Evolutionary conservation across 306 rosid species (phyloP), one percentile per base, ranked within the genome.

Genomic region (Boehmeria nivea): DNA sequence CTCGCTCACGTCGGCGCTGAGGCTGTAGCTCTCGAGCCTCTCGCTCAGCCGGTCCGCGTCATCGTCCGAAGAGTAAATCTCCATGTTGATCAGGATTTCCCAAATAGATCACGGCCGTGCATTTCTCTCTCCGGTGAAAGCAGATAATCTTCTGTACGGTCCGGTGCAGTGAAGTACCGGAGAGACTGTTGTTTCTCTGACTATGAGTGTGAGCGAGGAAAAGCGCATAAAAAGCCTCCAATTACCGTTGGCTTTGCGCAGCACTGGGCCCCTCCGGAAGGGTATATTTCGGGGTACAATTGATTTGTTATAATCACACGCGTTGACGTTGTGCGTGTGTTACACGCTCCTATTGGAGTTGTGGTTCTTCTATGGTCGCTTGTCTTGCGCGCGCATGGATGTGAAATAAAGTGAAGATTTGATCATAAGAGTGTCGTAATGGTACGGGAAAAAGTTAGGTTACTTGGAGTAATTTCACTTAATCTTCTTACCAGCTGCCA

Each of bases 1-100:
- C 64, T 68, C 73, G 40, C 80, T 74, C 12, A 60, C 77, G 38
- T 74, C 77, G 3, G 75, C 72, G 54, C 80, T 75, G 14, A 65
- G 33, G 48, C 73, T 70, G 76, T 70, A 70, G 31, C 59, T 65
- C 61, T 66, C 69, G 61, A 66, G 64, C 25, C 71, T 45, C 51
- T 73, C 75, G 43, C 72, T 54, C 44, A 55, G 20, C 39, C n/a
- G 40, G 33, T 67, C 57, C 50, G 51, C n/a, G 10, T 66, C 76
- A 13, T 73, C 72, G 23, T 59, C 80, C 22, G 80, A 70, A 33
- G 75, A 74, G 48, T 49, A 25, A 53, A 58, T 56, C 58, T 36
- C 67, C 83, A 70, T 78, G n/a, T 25, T 22, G 39, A 55, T 53
- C 59, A 18, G 20, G 24, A 56, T 19, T 18, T 51, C 8, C 2